A percentile compares a stretch with the other conserved stretches of the same genome.
Evolutionary conservation across 768 basidiomycete genomes (phyloP).

Genomic region (Brasilioporus rufonigricans): DNA sequence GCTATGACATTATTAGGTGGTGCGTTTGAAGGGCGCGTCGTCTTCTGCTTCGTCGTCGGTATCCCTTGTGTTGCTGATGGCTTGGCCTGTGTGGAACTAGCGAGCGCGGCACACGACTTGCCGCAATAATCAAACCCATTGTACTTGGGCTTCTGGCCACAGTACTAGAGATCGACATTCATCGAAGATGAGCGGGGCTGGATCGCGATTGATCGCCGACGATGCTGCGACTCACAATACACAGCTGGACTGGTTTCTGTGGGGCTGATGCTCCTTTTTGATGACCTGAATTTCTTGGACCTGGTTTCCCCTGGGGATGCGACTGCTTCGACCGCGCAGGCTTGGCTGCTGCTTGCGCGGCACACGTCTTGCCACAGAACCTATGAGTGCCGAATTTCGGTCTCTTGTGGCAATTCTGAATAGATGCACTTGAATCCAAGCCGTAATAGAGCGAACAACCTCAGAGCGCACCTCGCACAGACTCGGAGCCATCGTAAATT

Average conservation of each 20-base stretch:
- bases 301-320: slow-evolving; percentile 12
- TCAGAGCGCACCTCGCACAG: slow-evolving; percentile 30
- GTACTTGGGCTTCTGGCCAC: slow-evolving; percentile 63
- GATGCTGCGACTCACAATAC: slow-evolving; percentile 26
- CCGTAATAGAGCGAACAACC: neutral
- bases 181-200: slow-evolving; percentile 16
- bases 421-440: slow-evolving; percentile 1
- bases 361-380: slow-evolving; percentile 58
- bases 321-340: slow-evolving; percentile 11
- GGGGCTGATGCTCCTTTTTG: slow-evolving; percentile 14
- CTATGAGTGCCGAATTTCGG: slow-evolving; percentile 55
- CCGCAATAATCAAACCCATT: slow-evolving; percentile 60
- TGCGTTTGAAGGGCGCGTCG: slow-evolving; percentile 6
- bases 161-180: slow-evolving; percentile 34
- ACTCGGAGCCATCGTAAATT: slow-evolving; percentile 25
- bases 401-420: slow-evolving; percentile 51
- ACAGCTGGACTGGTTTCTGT: slow-evolving; percentile 23
- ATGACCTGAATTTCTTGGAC: slow-evolving; percentile 9
- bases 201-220: slow-evolving; percentile 30
- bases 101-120: slow-evolving; percentile 59
- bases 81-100: slow-evolving; percentile 29
- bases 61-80: slow-evolving; percentile 13
- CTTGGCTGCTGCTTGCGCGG: slow-evolving; percentile 38
- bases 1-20: slow-evolving; percentile 6
- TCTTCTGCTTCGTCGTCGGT: slow-evolving; percentile 20